These are phyloP conservation scores for Rhodosporidiobolus sp. DNA, from an alignment of 768 basidiomycete genomes.

Conservation along the genomic window DNA sequence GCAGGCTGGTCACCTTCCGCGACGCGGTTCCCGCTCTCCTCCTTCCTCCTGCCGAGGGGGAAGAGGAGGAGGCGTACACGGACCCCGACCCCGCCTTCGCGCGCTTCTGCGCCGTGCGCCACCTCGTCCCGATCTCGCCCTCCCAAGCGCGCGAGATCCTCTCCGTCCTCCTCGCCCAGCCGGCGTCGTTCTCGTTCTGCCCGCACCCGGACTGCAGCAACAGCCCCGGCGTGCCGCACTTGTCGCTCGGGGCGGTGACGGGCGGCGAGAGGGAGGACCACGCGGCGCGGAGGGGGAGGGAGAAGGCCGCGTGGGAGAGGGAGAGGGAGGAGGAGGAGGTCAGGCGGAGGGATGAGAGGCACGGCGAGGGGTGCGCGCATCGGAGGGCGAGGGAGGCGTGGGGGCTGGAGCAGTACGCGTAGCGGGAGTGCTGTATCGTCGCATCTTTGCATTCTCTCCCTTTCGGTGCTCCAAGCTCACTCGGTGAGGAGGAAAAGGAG, in stretches of 20 bases:
- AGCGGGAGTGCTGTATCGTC: neutral
- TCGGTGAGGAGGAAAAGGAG: too few species aligned
- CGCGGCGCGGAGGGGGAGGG: constrained; percentile 9
- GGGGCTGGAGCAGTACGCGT: neutral
- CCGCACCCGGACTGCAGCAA: constrained; percentile 21
- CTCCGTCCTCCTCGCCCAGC: constrained; percentile 58
- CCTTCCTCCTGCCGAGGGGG: constrained; percentile 7
- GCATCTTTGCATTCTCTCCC: neutral
- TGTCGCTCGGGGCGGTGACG: constrained; percentile 1
- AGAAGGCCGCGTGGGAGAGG: constrained; percentile 19
- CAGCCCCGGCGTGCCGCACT: constrained; percentile 27
- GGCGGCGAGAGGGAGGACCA: neutral
- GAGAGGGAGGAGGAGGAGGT: constrained; percentile 15
- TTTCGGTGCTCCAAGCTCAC: too few species aligned
- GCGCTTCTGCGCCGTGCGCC: constrained; percentile 29
- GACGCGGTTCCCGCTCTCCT: constrained; percentile 16
- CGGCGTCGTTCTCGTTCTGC: constrained; percentile 12
- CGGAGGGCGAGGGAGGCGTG: constrained; percentile 1
- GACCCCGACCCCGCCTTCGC: constrained; percentile 66
- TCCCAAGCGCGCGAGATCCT: constrained; percentile 64
- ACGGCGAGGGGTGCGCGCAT: constrained; percentile 25
- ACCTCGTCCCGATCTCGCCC: constrained; percentile 58
- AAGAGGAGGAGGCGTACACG: constrained; percentile 47
- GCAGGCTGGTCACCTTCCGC: constrained; percentile 29
- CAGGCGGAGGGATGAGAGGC: neutral